Evolutionary conservation across 768 basidiomycete species (phyloP).

Genomic region (Tricholoma bakamatsutake): DNA sequence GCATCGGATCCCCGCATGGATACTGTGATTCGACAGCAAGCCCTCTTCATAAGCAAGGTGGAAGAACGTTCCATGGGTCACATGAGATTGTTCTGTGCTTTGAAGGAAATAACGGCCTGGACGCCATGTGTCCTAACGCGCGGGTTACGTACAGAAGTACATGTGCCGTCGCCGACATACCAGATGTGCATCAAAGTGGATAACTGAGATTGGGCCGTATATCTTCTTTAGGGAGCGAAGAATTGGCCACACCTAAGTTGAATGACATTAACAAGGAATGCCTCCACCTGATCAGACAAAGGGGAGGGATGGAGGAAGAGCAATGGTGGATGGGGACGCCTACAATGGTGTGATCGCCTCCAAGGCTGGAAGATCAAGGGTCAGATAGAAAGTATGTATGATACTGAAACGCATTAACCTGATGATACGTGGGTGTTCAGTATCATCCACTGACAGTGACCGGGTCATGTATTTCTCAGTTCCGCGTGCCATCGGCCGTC

Average conservation of each 20-base stretch:
- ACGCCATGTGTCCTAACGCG: constrained; percentile 56
- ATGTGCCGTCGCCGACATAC: constrained; percentile 16
- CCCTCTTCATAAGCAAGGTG: constrained; percentile 74
- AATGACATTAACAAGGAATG: constrained; percentile 22
- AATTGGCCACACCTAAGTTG: constrained; percentile 65
- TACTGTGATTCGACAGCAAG: constrained; percentile 66
- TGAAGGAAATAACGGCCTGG: constrained; percentile 45
- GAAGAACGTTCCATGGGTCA: constrained; percentile 88
- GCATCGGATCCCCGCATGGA: constrained; percentile 85
- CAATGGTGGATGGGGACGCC: constrained; percentile 4
- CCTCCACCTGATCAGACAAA: constrained; percentile 13
- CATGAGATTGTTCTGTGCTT: constrained; percentile 52
- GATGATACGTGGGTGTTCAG: constrained; percentile 69
- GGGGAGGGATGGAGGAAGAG: too few relatives aligned
- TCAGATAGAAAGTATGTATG: constrained; percentile 3
- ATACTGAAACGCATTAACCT: constrained; percentile 30
- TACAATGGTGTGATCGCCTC: constrained; percentile 88
- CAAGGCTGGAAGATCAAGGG: constrained; percentile 40
- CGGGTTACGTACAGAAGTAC: constrained; percentile 8
- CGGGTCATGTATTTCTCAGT: constrained; percentile 31
- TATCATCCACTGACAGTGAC: constrained; percentile 48
- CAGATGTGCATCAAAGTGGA: constrained; percentile 73
- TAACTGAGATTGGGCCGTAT: constrained; percentile 78
- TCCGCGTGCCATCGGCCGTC: constrained; percentile 39
- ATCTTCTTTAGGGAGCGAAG: constrained; percentile 71